Base-by-base conservation (phyloP, 2,329 filamentous ascomycete species). In the Akanthomyces muscarius region DNA sequence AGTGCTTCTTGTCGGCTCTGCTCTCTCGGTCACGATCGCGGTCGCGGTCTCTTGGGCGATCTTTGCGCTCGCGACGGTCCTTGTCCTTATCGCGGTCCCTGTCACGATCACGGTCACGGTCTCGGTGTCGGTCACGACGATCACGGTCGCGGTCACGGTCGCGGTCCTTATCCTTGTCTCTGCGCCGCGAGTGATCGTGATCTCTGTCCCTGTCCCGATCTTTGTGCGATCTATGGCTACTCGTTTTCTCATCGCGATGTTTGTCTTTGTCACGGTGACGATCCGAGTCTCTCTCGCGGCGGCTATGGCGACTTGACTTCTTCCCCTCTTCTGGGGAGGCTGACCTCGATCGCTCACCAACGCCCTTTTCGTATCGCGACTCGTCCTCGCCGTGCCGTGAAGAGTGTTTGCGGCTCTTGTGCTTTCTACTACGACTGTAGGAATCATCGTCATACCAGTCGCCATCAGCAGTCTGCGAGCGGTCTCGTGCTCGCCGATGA, bases 281-380 rank as follows among this genome's bases (percentile, higher is more conserved):
- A 42, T 76, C 74, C 36, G 73, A 73, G 63, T 78, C 79, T 63
- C 80, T 80, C 48, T 89, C 85, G 66, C 81, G 82, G 58, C 84
- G 86, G 67, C 86, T 86, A 65, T 86, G 84, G 68, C 87, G 84
- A 55, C 81, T 80, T 7, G 84, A 82, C 61, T 81, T 76, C 66
- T 82, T 85, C 44, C 81, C 81, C 11, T 82, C 81, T 14, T 86
- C 84, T 1, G 83, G 84, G 2, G 90, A 91, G 5, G 81, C 81
- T 5, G 89, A 91, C 63, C 88, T 82, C 0, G 87, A 86, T 57
- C 83, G 82, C 54, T 86, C 82, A 14, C 78, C 76, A 67, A 80
- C 70, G 66, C 79, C 78, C 54, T 80, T 76, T 66, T 74, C 74
- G 65, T 69, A 47, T 52, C 67, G 66, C 65, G 69, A 56, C 66